Base-by-base conservation (phyloP, 1,284 basidiomycete genomes). In the Caloboletus firmus region DNA sequence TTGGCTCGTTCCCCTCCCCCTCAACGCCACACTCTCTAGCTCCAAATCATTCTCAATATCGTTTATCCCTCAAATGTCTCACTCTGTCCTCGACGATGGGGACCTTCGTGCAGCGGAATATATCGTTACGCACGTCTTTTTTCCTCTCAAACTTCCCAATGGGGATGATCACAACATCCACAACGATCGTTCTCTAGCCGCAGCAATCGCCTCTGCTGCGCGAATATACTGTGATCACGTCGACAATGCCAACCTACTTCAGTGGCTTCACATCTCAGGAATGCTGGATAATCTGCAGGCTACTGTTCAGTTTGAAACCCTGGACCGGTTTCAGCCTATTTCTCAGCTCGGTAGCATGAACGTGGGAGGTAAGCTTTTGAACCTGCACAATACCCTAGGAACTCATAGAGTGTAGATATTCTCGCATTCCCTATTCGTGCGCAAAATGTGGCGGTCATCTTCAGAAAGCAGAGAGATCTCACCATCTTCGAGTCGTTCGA, bases 401-500 rank as follows among this genome's bases (percentile, higher is more conserved):
- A 11, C 40, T 65, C 17, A 64, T 15, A 7, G 4, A 20, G 0
- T 24, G 10, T 28, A 69, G 67, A 60, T 39, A 20, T 65, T 7
- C 52, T 73, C 2, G 57, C 57, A 4, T 61, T 73, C 31, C 55
- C 62, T 20, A 64, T 77, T 12, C 65, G 61, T 4, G 67, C 67
- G 0, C 76, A 76, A 39, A 77, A 77, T 49, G 74, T 62, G 0
- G 74, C 56, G 0, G 53, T 77, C 5, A 52, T 76, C 13, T 47
- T 76, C 34, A 65, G 72, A 12, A 70, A 62, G 45, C 45, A 43
- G 8, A 10, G 13, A 5, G 43, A 58, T 5, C 20, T 45, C 8
- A 64, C 66, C 9, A 54, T 62, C 3, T 72, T 74, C 37, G 74
- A 76, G 59, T 59, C 64, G 4, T 76, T 77, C 39, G 70, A 77